Evolutionary conservation across 2,329 filamentous ascomycete genomes (phyloP), one percentile per base, ranked within the genome.

Genomic region (Aspergillus tubingensis): DNA sequence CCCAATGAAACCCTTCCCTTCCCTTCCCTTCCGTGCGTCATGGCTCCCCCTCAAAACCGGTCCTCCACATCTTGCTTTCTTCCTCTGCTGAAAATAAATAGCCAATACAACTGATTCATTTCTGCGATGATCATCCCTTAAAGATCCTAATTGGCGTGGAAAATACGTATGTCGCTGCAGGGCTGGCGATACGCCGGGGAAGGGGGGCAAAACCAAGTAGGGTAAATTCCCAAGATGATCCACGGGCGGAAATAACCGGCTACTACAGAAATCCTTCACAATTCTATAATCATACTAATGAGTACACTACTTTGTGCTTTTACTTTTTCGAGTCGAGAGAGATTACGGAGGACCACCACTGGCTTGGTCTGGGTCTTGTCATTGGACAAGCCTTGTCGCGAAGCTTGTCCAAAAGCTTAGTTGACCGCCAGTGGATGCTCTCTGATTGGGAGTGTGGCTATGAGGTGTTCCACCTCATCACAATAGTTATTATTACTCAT

Each of bases 351-450:
- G 11, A 36, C 32, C 32, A 13, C 32, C 13, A 15, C 11, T 6
- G 32, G 32, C 32, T 5, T 19, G n/a, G 10, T 19, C 19, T 36
- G 50, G 39, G n/a, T 10, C 13, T 3, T 49, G 3, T 44, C 41
- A 54, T 54, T 54, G 52, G 52, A 41, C 52, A 55, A 55, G 53
- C 53, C 39, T 55, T 44, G 23, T 32, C 19, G 41, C 39, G 43
- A 55, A 55, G 53, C 53, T 55, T 55, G 25, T 47, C 39, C n/a
- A 47, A 47, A 52, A 44, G 39, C 43, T 55, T 27, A 30, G 25
- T 15, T 21, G 52, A 43, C 17, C 19, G 27, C 27, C 49, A 36
- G 27, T 52, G 49, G 21, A 39, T 19, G 50, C 50, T 23, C 8
- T 38, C 17, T 36, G 19, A 36, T 52, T 52, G 30, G n/a, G 4